phyloP scores from a whole-genome alignment of 2,329 filamentous ascomycete species.

The Sporothrix variecibatus region DNA sequence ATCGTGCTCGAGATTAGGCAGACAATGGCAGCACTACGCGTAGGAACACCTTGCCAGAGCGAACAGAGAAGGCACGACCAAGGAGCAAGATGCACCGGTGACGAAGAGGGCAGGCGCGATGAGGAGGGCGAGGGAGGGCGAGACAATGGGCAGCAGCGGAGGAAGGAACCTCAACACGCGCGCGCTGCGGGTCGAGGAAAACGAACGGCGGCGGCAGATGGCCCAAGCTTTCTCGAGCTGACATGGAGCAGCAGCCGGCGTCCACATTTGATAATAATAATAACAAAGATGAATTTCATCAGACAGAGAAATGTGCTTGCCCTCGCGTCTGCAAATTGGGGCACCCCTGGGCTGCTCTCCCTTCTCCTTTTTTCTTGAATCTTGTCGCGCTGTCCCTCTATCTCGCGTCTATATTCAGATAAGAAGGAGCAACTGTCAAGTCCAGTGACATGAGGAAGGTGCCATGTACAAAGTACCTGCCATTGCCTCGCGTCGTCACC shows the following conservation, averaged over 20 bases:
- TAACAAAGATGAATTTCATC: not conserved
- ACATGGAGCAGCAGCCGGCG: not conserved
- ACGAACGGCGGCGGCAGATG: conserved; percentile 30
- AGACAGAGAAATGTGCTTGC: conserved; percentile 2
- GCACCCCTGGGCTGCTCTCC: not conserved
- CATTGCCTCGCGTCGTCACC: not conserved
- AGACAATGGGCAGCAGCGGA: not conserved
- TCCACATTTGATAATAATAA: not conserved
- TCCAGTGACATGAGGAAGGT: not conserved
- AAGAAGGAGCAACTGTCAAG: not conserved
- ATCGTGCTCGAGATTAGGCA: not conserved
- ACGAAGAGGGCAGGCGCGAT: conserved; percentile 3
- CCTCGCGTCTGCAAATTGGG: conserved; percentile 7
- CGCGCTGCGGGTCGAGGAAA: not conserved
- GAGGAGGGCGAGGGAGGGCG: not conserved
- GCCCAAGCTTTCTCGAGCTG: conserved; percentile 30
- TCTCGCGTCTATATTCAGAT: not conserved
- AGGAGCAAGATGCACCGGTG: not conserved
- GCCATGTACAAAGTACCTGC: not conserved
- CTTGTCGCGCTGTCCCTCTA: not conserved
- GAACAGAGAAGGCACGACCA: not conserved
- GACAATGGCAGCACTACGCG: not conserved
- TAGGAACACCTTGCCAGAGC: not conserved
- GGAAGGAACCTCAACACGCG: conserved; percentile 1
- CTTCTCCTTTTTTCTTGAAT: not conserved